These are phyloP conservation scores for Naganishia kalamii DNA, from an alignment of 768 basidiomycete species.

Conservation along the genomic window DNA sequence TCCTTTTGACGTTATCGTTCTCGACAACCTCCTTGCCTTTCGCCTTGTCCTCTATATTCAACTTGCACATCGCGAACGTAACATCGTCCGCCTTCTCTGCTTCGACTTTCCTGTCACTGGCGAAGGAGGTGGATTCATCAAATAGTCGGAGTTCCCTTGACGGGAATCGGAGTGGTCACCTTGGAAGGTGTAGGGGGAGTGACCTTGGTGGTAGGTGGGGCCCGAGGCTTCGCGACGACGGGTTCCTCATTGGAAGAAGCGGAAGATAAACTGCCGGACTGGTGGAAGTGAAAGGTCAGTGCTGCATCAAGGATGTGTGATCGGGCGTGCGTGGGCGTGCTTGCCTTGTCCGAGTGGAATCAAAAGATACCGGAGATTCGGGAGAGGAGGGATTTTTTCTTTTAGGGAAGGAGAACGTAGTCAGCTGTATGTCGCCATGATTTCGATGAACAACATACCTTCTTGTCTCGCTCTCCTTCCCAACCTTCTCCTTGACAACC, in stretches of 20 bases:
- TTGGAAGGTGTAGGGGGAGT: conserved; percentile 9
- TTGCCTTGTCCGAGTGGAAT: conserved; percentile 13
- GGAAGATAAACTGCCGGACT: not conserved
- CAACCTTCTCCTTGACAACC: too few relatives aligned
- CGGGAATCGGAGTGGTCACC: not conserved
- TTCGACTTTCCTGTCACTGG: not conserved
- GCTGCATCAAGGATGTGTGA: too few relatives aligned
- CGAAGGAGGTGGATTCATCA: not conserved
- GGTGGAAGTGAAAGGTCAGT: not conserved
- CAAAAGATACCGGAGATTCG: conserved; percentile 15
- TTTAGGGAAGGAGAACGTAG: not conserved
- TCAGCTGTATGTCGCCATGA: not conserved
- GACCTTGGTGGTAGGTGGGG: not conserved
- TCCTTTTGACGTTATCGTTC: not conserved
- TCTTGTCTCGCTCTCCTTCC: not conserved
- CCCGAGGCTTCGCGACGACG: not conserved
- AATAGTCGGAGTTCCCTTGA: too few relatives aligned
- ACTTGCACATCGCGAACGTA: not conserved
- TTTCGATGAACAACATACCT: not conserved
- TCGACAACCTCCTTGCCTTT: not conserved
- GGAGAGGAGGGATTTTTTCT: conserved; percentile 16
- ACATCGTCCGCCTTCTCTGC: not conserved
- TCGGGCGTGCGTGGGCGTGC: too few relatives aligned
- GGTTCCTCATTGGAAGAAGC: not conserved
- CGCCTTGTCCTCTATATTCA: conserved; percentile 1